Evolutionary conservation across 176 grass and related monocot genomes (phyloP).

Genomic region (Thinopyrum elongatum): DNA sequence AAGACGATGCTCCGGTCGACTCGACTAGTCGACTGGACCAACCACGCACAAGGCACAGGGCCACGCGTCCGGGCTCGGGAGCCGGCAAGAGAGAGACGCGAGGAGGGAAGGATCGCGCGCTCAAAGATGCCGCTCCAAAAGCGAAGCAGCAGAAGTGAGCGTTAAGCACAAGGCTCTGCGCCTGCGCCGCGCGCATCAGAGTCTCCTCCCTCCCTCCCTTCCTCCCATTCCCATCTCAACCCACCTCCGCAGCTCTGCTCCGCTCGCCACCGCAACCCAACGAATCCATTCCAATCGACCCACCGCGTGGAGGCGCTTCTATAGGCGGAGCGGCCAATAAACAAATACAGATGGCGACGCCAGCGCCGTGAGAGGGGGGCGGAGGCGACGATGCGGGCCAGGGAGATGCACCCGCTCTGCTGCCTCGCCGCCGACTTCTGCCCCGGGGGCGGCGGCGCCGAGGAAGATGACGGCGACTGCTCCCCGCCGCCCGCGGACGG

Average conservation of each 20-base stretch:
- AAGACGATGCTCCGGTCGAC: background rate
- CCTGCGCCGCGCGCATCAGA: background rate
- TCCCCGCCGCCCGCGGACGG: background rate
- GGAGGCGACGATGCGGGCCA: slow-evolving; percentile 37
- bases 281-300: background rate
- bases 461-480: background rate
- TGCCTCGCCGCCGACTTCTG: slow-evolving; percentile 73
- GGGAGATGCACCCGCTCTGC: slow-evolving; percentile 96
- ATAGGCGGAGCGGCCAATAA: background rate
- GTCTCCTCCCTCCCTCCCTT: background rate
- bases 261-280: background rate
- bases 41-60: background rate
- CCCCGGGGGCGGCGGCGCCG: slow-evolving; percentile 12
- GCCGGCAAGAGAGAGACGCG: background rate
- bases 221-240: background rate
- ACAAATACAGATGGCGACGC: background rate
- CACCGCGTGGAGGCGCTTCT: slow-evolving; percentile 15
- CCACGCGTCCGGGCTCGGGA: background rate
- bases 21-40: background rate
- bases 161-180: slow-evolving; percentile 25
- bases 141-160: slow-evolving; percentile 13
- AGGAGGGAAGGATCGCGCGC: background rate
- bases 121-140: slow-evolving; percentile 15
- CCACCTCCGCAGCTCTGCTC: background rate
- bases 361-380: background rate